Percentiles rank a stretch among this genome's conserved stretches.
phyloP scores from a whole-genome alignment of 805 yeast genomes.

The Candida maltosa region DNA sequence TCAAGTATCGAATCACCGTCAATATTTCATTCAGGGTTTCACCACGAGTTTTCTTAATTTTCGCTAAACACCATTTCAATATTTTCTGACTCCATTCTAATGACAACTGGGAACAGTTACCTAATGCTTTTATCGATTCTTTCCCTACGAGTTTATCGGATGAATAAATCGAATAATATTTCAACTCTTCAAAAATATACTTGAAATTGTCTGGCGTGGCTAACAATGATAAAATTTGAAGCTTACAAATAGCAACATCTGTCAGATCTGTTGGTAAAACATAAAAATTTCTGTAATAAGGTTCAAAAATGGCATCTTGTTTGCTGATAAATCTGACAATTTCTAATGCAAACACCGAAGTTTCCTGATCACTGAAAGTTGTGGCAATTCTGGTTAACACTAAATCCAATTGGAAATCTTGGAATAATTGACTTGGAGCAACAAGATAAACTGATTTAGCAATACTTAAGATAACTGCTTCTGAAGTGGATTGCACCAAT shows the following conservation, averaged over 20 bases:
- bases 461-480: slow-evolving; percentile 59
- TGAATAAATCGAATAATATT: slow-evolving; percentile 39
- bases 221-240: slow-evolving; percentile 59
- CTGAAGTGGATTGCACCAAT: slow-evolving; percentile 50
- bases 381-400: slow-evolving; percentile 46
- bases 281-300: slow-evolving; percentile 47
- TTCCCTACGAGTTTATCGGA: slow-evolving; percentile 19
- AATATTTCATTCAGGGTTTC: slow-evolving; percentile 60
- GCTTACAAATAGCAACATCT: slow-evolving; percentile 47
- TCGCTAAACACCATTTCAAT: slow-evolving; percentile 60
- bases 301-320: slow-evolving; percentile 26
- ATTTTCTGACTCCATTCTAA: slow-evolving; percentile 50
- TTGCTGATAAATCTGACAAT: slow-evolving; percentile 39
- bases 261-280: slow-evolving; percentile 53
- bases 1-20: slow-evolving; percentile 66
- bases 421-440: slow-evolving; percentile 54
- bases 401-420: slow-evolving; percentile 45
- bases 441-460: slow-evolving; percentile 55
- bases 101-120: slow-evolving; percentile 51
- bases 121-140: slow-evolving; percentile 60
- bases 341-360: slow-evolving; percentile 39
- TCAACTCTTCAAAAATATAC: slow-evolving; percentile 57
- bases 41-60: slow-evolving; percentile 35
- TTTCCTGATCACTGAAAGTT: slow-evolving; percentile 19
- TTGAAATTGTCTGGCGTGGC: slow-evolving; percentile 51